Percentiles rank a stretch among this genome's conserved stretches.
These are phyloP conservation scores for Lithospermum erythrorhizon DNA, from an alignment of 257 asterid genomes.

Conservation along the genomic window DNA sequence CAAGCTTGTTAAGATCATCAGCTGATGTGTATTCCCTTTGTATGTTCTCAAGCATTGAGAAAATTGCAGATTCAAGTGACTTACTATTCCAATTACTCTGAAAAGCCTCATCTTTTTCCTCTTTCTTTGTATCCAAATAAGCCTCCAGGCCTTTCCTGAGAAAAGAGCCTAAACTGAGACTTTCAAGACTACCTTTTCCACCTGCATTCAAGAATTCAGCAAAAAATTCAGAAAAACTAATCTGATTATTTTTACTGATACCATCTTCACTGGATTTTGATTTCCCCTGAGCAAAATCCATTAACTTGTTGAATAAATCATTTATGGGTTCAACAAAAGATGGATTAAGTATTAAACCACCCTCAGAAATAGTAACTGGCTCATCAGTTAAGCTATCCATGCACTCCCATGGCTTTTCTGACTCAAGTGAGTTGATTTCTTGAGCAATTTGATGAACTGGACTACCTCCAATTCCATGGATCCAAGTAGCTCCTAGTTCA, in stretches of 20 bases:
- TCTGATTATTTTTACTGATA: neutral
- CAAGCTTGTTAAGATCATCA: constrained; percentile 40
- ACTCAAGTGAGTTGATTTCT: constrained; percentile 25
- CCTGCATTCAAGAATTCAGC: constrained; percentile 6
- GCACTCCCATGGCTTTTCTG: constrained; percentile 77
- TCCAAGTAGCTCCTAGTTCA: constrained; percentile 94
- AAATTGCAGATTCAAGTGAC: constrained; percentile 37
- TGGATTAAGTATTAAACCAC: constrained; percentile 37
- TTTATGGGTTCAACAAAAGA: constrained; percentile 51
- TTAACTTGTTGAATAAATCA: constrained; percentile 37
- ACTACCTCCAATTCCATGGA: constrained; percentile 79
- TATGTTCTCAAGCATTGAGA: constrained; percentile 60
- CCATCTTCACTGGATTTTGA: constrained; percentile 11
- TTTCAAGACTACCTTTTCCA: constrained; percentile 10
- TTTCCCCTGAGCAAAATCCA: constrained; percentile 59
- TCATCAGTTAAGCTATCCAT: constrained; percentile 45
- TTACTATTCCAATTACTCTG: constrained; percentile 41
- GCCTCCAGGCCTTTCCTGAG: constrained; percentile 51
- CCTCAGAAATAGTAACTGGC: constrained; percentile 57
- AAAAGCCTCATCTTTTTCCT: constrained; percentile 5
- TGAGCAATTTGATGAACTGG: constrained; percentile 62
- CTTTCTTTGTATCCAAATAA: constrained; percentile 27
- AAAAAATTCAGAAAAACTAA: constrained; percentile 6
- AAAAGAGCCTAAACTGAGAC: constrained; percentile 41
- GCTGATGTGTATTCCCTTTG: constrained; percentile 74